Evolutionary conservation across 257 asterid genomes (phyloP), one percentile per base, ranked within the genome.

Genomic region (Scutellaria minor): DNA sequence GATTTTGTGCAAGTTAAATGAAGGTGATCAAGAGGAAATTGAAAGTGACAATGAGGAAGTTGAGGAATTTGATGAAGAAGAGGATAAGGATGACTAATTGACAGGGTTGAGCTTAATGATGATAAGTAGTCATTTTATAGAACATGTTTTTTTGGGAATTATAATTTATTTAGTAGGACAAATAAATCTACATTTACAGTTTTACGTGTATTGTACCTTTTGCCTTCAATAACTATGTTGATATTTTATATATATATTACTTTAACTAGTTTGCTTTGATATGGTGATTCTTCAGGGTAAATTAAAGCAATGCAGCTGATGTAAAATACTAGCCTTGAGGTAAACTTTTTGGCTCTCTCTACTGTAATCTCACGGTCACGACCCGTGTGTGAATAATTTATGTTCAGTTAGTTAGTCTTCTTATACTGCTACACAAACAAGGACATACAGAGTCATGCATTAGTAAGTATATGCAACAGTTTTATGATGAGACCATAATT

Each of bases 291-390:
- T 53, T 41, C 52, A 41, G 54, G 44, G 14, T 22, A 20, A 68
- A 41, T 48, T 22, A 45, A 66, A 13, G 64, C 53, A 54, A 6
- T 70, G 48, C 46, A 70, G 22, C 15, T 24, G 64, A 70, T 57
- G 18, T 31, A 31, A 31, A 45, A 45, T 57, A 6, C 58, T 57
- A 9, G 9, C 13, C 11, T 45, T 24, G 59, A 70, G 58, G 75
- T 70, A 55, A 31, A 31, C 37, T 22, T 27, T 70, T 41, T 11
- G 56, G 45, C 6, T n/a, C 9, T 42, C 35, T 18, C 18, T 18
- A 18, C 18, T 5, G 27, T 70, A 69, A 20, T 55, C 66, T 56
- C 66, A 56, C 46, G 66, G 48, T 8, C 22, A 56, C 31, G 66
- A 62, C 10, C 22, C 14, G 14, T 12, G 7, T 41, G 6, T 6